Evolutionary conservation across 163 green algal genomes (phyloP).

Genomic region (Scenedesmus sp.): DNA sequence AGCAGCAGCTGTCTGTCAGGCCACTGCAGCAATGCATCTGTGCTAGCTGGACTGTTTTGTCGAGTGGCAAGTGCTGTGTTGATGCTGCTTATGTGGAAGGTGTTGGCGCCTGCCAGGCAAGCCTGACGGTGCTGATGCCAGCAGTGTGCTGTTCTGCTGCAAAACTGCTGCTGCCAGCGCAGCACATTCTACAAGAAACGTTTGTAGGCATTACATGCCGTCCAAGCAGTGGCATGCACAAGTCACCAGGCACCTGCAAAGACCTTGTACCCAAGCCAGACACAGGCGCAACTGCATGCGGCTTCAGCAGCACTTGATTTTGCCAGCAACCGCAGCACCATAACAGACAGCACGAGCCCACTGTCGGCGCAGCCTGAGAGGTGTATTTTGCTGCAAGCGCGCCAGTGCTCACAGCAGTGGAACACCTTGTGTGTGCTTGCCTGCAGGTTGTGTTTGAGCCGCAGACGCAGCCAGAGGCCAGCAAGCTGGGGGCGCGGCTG

Average conservation of each 20-base stretch:
- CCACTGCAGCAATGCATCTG: not conserved
- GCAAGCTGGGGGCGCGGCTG: conserved; percentile 70
- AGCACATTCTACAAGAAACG: not conserved
- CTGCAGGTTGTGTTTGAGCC: conserved; percentile 80
- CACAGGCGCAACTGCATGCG: not conserved
- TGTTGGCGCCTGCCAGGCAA: not conserved
- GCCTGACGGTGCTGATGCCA: not conserved
- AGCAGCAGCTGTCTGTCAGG: not conserved
- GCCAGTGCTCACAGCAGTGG: not conserved
- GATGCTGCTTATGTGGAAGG: not conserved
- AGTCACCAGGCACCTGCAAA: not conserved
- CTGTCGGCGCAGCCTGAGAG: too few species aligned
- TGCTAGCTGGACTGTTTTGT: not conserved
- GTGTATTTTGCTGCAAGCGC: not conserved
- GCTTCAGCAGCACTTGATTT: not conserved
- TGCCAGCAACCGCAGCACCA: not conserved
- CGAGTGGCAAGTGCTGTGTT: not conserved
- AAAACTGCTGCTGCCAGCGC: not conserved
- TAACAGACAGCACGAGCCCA: not conserved
- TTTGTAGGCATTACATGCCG: too few species aligned
- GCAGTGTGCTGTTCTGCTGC: not conserved
- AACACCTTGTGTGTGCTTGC: too few species aligned
- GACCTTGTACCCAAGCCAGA: not conserved
- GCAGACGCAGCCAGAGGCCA: conserved; percentile 63
- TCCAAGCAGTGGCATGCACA: not conserved